Evolutionary conservation across 306 rosid genomes (phyloP), one percentile per base, ranked within the genome.

Genomic region (Gleditsia sinensis): DNA sequence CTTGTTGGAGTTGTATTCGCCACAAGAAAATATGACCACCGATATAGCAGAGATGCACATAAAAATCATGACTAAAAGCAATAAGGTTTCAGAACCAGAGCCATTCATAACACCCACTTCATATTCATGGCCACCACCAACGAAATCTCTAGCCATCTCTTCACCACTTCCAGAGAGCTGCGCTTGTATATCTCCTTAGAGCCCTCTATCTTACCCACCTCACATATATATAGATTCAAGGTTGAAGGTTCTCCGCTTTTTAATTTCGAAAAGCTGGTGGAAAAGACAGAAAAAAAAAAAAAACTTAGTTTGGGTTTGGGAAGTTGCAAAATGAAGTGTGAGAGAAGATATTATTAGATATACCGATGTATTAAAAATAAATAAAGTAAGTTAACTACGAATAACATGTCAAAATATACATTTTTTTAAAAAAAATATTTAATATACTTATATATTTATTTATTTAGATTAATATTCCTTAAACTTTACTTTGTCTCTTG

Each of bases 21-120:
- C 83, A 3, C 86, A 82, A 7, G 83, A 60, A 77, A 84, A 77
- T 39, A 87, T 62, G 67, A 84, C 16, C 67, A 82, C 77, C 10
- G 87, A 74, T 48, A 82, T 25, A 8, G 84, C 7, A 0, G 74
- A 74, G 71, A 87, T 65, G 16, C 88, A 87, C 3, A 82, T 1
- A 54, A 81, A 6, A 14, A 81, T 33, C 49, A 77, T 51, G 59
- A 79, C 63, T 3, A 84, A 37, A 53, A 79, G 63, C 36, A 53
- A 16, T 6, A 84, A 64, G 9, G 20, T 19, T 16, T 54, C 58
- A 0, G 70, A 76, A n/a, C 28, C 63, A 30, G 54, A 46, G 36
- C 34, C 43, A 33, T 30, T 14, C 3, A 30, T 58, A 55, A 13
- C 8, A 13, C 46, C n/a, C 21, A 24, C 12, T 60, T 9, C 77